A percentile compares a stretch with the other conserved stretches of the same genome.
These are phyloP conservation scores for Saccharomycopsis oosterbeekiorum DNA, from an alignment of 805 yeast species.

Conservation along the genomic window DNA sequence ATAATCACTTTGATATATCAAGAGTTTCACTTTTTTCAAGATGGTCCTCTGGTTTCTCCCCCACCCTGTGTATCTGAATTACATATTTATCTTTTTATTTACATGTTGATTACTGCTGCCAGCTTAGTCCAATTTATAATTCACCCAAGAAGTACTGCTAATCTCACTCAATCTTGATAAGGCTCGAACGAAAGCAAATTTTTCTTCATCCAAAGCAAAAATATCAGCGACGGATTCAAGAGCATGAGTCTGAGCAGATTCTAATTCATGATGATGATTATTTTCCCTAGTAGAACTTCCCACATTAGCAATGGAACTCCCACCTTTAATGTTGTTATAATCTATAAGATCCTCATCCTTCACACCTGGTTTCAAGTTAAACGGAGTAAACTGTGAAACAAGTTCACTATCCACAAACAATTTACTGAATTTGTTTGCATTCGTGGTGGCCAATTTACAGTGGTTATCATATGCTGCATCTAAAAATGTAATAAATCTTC, in stretches of 20 bases:
- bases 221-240: conserved; percentile 43
- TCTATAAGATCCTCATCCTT: conserved; percentile 27
- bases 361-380: conserved; percentile 26
- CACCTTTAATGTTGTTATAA: conserved; percentile 24
- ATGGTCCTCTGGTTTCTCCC: too few species aligned
- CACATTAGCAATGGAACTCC: conserved; percentile 17
- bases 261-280: conserved; percentile 62
- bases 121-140: conserved; percentile 21
- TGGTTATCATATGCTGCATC: conserved; percentile 95
- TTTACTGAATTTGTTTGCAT: conserved; percentile 75
- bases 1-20: too few species aligned
- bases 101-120: not conserved
- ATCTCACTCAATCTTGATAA: conserved; percentile 83
- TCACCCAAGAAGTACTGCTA: conserved; percentile 91
- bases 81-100: not conserved
- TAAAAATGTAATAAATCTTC: conserved; percentile 87
- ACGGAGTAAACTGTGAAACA: conserved; percentile 37
- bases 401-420: conserved; percentile 79
- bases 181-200: conserved; percentile 95
- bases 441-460: conserved; percentile 79
- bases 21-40: too few species aligned
- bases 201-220: conserved; percentile 90
- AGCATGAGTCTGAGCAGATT: conserved; percentile 64
- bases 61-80: too few species aligned
- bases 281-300: conserved; percentile 27